Base-by-base conservation (phyloP, 768 basidiomycete species). In the Russula foetens region DNA sequence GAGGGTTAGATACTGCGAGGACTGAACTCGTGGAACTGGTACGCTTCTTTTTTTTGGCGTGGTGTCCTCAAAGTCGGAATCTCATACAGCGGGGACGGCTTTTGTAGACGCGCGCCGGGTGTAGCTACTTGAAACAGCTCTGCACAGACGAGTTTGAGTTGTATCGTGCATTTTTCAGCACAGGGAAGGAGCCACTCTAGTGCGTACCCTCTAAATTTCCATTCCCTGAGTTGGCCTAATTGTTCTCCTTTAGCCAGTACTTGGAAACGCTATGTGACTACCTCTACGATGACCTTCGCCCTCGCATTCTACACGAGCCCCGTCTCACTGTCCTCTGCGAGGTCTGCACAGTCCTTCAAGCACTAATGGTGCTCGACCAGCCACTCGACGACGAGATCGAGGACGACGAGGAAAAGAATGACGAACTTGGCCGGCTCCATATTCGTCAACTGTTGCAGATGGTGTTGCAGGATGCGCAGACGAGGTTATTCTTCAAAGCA, bases 401-500 rank as follows among this genome's bases (percentile, higher is more conserved):
- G 11, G 68, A 72, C 15, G 73, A 77, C 29, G 75, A 70, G 4
- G 71, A 69, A 23, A 69, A 69, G 33, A 69, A 72, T 21, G 71
- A 71, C 33, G 79, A 81, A 3, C 75, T 86, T 4, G 77, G 79
- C 21, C 76, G 79, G 52, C 75, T 98, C 49, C 90, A 95, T 64
- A 90, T 92, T 66, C 85, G 85, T 57, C 82, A 86, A 46, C 75
- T 98, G 3, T 74, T 98, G 49, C 83, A 88, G 69, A 92, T 94
- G 84, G 86, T 98, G 0, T 73, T 98, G 28, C 95, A 98, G 70
- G 96, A 98, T 69, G 93, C 95, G 1, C 96, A 98, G 76, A 98
- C 97, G 14, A 75, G 94, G 56, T 72, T 98, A 48, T 93, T 98
- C 67, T 98, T 98, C 81, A 90, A 97, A 70, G 95, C 95, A 7